phyloP scores from a whole-genome alignment of 2,329 filamentous ascomycete genomes.

The Elsinoe fawcettii region DNA sequence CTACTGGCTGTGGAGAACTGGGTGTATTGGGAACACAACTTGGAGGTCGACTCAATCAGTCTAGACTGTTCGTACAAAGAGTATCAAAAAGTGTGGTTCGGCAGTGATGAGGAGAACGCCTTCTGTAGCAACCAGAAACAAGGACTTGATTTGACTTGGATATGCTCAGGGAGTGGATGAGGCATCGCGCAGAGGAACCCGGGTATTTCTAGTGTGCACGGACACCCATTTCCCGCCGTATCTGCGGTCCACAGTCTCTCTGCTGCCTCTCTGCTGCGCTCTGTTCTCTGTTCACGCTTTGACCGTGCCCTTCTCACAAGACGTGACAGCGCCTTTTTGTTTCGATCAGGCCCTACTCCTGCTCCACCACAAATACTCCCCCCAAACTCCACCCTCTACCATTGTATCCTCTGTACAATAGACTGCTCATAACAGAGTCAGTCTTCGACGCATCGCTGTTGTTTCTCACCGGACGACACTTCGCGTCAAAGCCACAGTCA shows the following conservation, averaged over 20 bases:
- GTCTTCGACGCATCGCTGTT: neutral
- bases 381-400: neutral
- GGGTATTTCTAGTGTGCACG: neutral
- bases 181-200: slow-evolving; percentile 4
- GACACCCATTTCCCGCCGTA: neutral
- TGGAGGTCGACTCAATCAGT: neutral
- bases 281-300: neutral
- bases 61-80: neutral
- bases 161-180: neutral
- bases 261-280: neutral
- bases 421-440: neutral
- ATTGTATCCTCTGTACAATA: neutral
- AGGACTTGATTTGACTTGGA: neutral
- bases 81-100: neutral
- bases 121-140: slow-evolving; percentile 1
- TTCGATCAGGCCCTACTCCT: neutral
- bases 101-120: neutral
- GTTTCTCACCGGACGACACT: neutral
- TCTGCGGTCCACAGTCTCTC: neutral
- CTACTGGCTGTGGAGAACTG: neutral
- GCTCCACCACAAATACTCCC: neutral
- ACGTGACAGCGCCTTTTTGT: slow-evolving; percentile 7
- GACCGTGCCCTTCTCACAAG: neutral
- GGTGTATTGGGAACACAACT: neutral
- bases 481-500: neutral